Percentiles rank a stretch among this genome's conserved stretches.
Conservation (phyloP, 345 rosid genomes). For the Brassica incana region DNA sequence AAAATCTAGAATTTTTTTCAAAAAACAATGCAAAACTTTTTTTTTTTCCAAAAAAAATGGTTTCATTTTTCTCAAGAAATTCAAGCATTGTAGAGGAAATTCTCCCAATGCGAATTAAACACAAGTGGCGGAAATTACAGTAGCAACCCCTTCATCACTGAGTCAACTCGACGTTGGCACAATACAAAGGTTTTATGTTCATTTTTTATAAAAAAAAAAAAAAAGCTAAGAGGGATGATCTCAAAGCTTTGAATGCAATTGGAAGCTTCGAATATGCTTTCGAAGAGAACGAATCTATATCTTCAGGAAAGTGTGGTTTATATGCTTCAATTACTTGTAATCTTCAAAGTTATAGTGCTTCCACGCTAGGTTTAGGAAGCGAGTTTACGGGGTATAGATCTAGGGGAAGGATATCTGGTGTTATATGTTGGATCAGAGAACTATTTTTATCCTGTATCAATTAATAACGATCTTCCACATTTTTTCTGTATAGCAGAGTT, state of each 20-base stretch:
- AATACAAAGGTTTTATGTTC: too few relatives aligned
- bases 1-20: too few relatives aligned
- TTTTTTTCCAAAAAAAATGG: too few relatives aligned
- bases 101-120: too few relatives aligned
- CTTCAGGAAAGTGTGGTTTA: not conserved
- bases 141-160: too few relatives aligned
- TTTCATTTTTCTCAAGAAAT: too few relatives aligned
- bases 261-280: not conserved
- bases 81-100: too few relatives aligned
- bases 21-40: too few relatives aligned
- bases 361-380: not conserved
- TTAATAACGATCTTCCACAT: not conserved
- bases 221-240: not conserved
- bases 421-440: not conserved
- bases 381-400: not conserved
- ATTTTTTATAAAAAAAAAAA: too few relatives aligned
- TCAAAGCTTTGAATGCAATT: not conserved
- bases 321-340: not conserved
- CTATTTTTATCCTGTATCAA: not conserved
- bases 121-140: too few relatives aligned
- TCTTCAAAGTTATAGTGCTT: not conserved
- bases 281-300: not conserved
- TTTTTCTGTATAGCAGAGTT: not conserved
- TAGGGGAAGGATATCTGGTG: not conserved
- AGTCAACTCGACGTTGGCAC: too few relatives aligned